These are phyloP conservation scores for Pseudogymnoascus sp. DNA, from an alignment of 2,329 filamentous ascomycete species.

Conservation along the genomic window DNA sequence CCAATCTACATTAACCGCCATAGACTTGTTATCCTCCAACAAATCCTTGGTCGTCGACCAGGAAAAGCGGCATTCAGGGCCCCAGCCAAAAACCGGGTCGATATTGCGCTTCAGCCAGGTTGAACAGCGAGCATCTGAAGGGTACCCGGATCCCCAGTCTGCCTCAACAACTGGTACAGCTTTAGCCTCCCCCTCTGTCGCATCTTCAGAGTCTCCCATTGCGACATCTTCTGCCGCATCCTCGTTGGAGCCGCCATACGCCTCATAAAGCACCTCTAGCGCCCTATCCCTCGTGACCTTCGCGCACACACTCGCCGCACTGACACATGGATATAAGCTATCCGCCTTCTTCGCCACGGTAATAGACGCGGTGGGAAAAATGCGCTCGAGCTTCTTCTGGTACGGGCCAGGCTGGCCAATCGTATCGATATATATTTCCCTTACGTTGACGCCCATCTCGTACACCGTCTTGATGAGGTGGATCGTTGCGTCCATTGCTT, in stretches of 20 bases:
- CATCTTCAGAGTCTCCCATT: constrained; percentile 6
- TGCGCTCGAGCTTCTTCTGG: constrained; percentile 71
- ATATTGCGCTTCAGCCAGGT: constrained; percentile 78
- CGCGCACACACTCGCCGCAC: constrained; percentile 86
- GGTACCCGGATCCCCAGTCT: constrained; percentile 87
- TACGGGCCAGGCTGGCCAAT: constrained; percentile 77
- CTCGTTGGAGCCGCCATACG: constrained; percentile 31
- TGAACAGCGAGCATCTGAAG: constrained; percentile 73
- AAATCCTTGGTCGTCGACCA: constrained; percentile 95
- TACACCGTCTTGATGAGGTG: constrained; percentile 71
- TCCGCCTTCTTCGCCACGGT: constrained; percentile 89
- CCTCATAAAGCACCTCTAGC: constrained; percentile 66
- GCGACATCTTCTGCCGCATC: constrained; percentile 21
- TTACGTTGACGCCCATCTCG: constrained; percentile 68
- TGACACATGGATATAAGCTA: constrained; percentile 84
- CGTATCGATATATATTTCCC: constrained; percentile 91
- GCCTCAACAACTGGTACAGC: constrained; percentile 35
- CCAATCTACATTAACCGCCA: constrained; percentile 72
- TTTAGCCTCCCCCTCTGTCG: constrained; percentile 13
- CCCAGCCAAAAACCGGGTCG: constrained; percentile 94
- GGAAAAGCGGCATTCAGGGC: constrained; percentile 83
- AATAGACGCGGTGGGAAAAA: constrained; percentile 71
- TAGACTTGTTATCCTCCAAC: constrained; percentile 61
- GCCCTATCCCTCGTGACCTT: constrained; percentile 93
- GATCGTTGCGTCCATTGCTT: constrained; percentile 88